Base-by-base conservation (phyloP, 1,284 basidiomycete genomes). In the Cutaneotrichosporon spelunceum region DNA sequence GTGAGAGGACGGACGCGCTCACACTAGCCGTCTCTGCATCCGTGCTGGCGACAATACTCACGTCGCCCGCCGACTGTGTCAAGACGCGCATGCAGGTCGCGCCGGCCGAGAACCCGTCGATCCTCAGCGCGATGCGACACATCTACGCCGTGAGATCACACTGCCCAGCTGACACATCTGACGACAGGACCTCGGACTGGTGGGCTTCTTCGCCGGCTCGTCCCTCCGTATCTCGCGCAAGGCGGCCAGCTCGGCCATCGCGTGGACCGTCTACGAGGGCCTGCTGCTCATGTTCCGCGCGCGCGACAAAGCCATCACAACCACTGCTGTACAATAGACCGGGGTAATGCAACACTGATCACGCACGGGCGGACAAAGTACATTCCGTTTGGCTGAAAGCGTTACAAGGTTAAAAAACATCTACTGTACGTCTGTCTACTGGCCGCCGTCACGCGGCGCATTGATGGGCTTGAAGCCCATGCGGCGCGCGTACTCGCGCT, bases 31-130 rank as follows among this genome's bases (percentile, higher is more conserved):
- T 89, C 0, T 81, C 84, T 0, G 91, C 92, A 10, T 88, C 91
- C 2, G 86, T 85, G 3, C 81, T 93, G 56, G 90, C 91, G 0
- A 93, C 91, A 0, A 76, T 93, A 54, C 82, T 83, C 4, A 95
- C 92, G 1, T 91, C 92, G 69, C 92, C 92, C 1, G 93, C 93
- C 68, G 92, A 94, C 73, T 90, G 93, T 47, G 84, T 93, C 67
- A 94, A 94, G 89, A 95, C 92, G 0, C 88, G 91, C 72, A 87
- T 95, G 76, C 92, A 95, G 80, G 89, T 95, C 3, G 86, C 89
- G 24, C 84, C 83, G 1, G 87, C 87, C 66, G 83, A 84, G 45
- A 83, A 93, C 71, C 86, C 85, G 7, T 86, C 87, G 8, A 80
- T 95, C 42, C 60, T 81, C 24, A 83, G 83, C 19, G 91, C 91